Percentiles rank a stretch among this genome's conserved stretches.
Evolutionary conservation across 1,284 basidiomycete species (phyloP).

Genomic region (Trametes hirsuta): DNA sequence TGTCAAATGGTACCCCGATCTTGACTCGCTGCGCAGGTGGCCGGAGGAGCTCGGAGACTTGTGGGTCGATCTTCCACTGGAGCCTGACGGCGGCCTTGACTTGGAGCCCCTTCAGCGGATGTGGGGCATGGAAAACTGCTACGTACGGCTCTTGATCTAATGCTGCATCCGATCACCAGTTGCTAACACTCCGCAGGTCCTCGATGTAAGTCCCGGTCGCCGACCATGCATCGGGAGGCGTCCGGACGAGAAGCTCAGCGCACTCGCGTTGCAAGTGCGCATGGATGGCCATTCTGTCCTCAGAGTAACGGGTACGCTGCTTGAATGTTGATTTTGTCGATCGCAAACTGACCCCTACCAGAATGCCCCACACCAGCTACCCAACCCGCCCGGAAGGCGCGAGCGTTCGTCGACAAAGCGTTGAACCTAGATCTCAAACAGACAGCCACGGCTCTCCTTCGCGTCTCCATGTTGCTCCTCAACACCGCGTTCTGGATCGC

Average conservation of each 20-base stretch:
- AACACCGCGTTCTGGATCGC: background rate
- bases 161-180: background rate
- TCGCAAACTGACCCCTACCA: background rate
- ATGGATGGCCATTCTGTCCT: slow-evolving; percentile 9
- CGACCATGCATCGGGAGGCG: background rate
- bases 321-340: background rate
- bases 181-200: background rate
- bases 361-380: slow-evolving; percentile 9
- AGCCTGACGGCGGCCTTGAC: slow-evolving; percentile 11
- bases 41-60: slow-evolving; percentile 8
- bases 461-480: background rate
- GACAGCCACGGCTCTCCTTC: background rate
- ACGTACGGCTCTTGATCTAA: slow-evolving; percentile 6
- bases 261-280: slow-evolving; percentile 8
- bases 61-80: slow-evolving; percentile 9
- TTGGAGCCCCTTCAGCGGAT: slow-evolving; percentile 2
- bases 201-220: slow-evolving; percentile 3
- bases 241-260: slow-evolving; percentile 8
- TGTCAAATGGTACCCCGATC: slow-evolving; percentile 19
- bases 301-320: slow-evolving; percentile 10
- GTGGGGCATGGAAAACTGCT: slow-evolving; percentile 25
- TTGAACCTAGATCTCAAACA: background rate
- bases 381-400: slow-evolving; percentile 6
- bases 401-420: background rate
- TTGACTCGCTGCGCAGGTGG: slow-evolving; percentile 5